Conservation (phyloP, 192 early-diverging fungal genomes). For the Coemansia sp. region DNA sequence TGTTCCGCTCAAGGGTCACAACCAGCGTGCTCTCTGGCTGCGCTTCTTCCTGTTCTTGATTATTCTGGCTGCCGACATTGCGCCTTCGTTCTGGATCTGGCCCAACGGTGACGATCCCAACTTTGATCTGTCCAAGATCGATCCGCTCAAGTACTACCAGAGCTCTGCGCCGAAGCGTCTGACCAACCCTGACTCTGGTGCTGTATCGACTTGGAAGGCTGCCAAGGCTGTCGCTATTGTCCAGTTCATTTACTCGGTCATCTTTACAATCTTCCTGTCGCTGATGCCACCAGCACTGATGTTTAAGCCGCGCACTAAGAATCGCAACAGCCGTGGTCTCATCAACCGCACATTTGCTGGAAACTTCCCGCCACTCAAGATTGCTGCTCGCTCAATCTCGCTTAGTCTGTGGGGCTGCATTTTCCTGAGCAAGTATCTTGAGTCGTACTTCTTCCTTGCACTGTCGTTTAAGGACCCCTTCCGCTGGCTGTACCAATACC, state of each 20-base stretch:
- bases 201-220: slow-evolving; percentile 37
- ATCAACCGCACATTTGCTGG: slow-evolving; percentile 68
- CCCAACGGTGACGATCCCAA: slow-evolving; percentile 47
- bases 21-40: slow-evolving; percentile 55
- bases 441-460: slow-evolving; percentile 81
- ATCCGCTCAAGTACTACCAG: slow-evolving; percentile 37
- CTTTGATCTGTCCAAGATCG: slow-evolving; percentile 37
- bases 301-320: slow-evolving; percentile 58
- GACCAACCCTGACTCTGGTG: slow-evolving; percentile 15
- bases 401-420: slow-evolving; percentile 68
- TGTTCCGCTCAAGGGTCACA: slow-evolving; percentile 61
- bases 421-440: slow-evolving; percentile 73
- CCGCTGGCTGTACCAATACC: slow-evolving; percentile 59
- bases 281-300: slow-evolving; percentile 65
- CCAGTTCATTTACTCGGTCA: slow-evolving; percentile 67
- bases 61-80: slow-evolving; percentile 61
- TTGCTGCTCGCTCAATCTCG: slow-evolving; percentile 65
- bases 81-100: slow-evolving; percentile 62
- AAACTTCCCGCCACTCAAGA: slow-evolving; percentile 69
- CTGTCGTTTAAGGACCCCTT: slow-evolving; percentile 75
- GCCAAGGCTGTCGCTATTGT: slow-evolving; percentile 62
- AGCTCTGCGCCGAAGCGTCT: slow-evolving; percentile 23
- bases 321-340: slow-evolving; percentile 52
- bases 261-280: slow-evolving; percentile 63
- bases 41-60: slow-evolving; percentile 58